These are phyloP conservation scores for Carex cristatella DNA, from an alignment of 176 grass and related monocot genomes.

Conservation along the genomic window DNA sequence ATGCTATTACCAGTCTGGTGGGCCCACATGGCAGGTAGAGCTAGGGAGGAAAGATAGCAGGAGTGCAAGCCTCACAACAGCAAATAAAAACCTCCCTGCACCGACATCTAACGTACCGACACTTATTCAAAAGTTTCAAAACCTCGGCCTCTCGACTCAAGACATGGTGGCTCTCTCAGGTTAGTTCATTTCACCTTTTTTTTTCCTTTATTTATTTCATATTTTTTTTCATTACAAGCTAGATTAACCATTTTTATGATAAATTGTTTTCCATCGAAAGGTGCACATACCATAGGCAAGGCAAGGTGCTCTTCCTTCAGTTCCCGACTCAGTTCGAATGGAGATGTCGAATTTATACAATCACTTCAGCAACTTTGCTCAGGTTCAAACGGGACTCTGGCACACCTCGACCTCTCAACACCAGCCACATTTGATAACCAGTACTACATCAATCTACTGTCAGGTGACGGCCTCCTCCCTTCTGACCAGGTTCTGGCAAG, in stretches of 20 bases:
- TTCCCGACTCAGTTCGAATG: constrained; percentile 32
- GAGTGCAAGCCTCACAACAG: constrained; percentile 39
- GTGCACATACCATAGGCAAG: constrained; percentile 85
- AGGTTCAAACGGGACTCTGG: constrained; percentile 50
- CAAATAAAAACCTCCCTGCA: constrained; percentile 68
- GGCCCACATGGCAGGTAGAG: constrained; percentile 71
- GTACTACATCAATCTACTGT: constrained; percentile 89
- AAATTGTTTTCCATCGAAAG: not conserved
- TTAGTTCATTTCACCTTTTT: not conserved
- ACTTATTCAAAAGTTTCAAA: constrained; percentile 73
- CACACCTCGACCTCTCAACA: constrained; percentile 69
- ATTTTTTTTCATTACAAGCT: not conserved
- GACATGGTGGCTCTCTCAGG: constrained; percentile 89
- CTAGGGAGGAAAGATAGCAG: constrained; percentile 65
- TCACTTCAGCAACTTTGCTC: constrained; percentile 77
- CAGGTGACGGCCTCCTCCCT: constrained; percentile 69
- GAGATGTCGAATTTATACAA: constrained; percentile 43
- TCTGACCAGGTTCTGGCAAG: constrained; percentile 59
- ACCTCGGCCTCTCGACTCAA: constrained; percentile 53
- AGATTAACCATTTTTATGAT: not conserved
- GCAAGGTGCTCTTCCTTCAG: constrained; percentile 78
- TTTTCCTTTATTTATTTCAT: not conserved
- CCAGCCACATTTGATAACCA: constrained; percentile 89
- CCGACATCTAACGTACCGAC: constrained; percentile 66
- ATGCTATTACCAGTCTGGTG: constrained; percentile 44